Evolutionary conservation across 345 rosid species (phyloP).

Genomic region (Streptanthus diversifolius): DNA sequence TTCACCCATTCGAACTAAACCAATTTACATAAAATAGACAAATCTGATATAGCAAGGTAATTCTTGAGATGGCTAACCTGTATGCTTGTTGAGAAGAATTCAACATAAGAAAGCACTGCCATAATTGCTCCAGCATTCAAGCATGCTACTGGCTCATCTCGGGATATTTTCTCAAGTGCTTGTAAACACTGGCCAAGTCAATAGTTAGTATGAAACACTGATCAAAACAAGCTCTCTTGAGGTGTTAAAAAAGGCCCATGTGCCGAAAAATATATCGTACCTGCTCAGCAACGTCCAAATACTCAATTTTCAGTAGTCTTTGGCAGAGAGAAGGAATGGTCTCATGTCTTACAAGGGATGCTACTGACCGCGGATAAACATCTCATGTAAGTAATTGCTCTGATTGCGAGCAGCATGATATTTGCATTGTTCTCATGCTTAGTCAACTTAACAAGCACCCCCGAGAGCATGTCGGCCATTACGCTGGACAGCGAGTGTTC

Average conservation of each 20-base stretch:
- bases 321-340: slow-evolving; percentile 82
- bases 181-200: slow-evolving; percentile 67
- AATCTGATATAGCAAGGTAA: background rate
- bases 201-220: background rate
- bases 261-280: slow-evolving; percentile 29
- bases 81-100: slow-evolving; percentile 81
- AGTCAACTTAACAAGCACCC: slow-evolving; percentile 67
- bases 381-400: slow-evolving; percentile 93
- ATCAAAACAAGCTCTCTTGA: slow-evolving; percentile 5
- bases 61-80: slow-evolving; percentile 50
- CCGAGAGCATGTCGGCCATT: slow-evolving; percentile 69
- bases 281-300: slow-evolving; percentile 97
- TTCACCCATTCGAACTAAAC: background rate
- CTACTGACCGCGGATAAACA: slow-evolving; percentile 75
- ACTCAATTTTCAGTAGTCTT: slow-evolving; percentile 66
- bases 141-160: slow-evolving; percentile 80
- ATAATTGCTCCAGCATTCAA: slow-evolving; percentile 83
- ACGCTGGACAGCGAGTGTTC: slow-evolving; percentile 67
- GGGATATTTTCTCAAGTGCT: slow-evolving; percentile 96
- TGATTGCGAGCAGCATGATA: slow-evolving; percentile 70
- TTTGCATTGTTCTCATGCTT: slow-evolving; percentile 61
- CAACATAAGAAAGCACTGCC: slow-evolving; percentile 78
- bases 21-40: slow-evolving; percentile 3
- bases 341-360: slow-evolving; percentile 68
- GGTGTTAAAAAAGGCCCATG: background rate